Percentiles rank a stretch among this genome's conserved stretches.
phyloP scores from a whole-genome alignment of 2,329 filamentous ascomycete genomes.

The Bretziella fagacearum region DNA sequence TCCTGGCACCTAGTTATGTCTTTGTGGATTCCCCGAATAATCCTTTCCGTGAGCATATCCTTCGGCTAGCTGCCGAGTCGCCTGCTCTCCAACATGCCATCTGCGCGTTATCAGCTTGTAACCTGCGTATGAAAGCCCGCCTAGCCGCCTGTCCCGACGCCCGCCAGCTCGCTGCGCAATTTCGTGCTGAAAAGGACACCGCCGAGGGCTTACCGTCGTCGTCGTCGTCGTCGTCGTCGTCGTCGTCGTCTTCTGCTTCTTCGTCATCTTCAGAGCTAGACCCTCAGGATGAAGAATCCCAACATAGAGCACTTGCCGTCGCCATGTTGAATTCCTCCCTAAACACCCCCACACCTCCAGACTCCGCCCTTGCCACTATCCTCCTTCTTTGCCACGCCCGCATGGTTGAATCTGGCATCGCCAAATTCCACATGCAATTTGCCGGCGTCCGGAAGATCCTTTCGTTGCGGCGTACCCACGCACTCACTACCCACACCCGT shows the following conservation, averaged over 20 bases:
- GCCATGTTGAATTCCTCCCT: conserved; percentile 70
- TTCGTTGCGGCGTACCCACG: conserved; percentile 52
- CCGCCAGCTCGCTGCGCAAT: conserved; percentile 32
- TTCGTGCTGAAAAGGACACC: conserved; percentile 30
- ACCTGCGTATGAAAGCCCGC: conserved; percentile 68
- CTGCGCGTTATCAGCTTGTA: conserved; percentile 75
- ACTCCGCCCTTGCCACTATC: conserved; percentile 75
- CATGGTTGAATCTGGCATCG: conserved; percentile 82
- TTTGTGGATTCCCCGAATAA: conserved; percentile 76
- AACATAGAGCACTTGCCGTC: conserved; percentile 67
- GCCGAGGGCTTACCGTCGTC: too few species aligned
- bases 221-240: too few species aligned
- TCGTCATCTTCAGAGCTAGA: not conserved
- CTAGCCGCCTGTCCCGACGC: conserved; percentile 42
- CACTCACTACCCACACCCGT: conserved; percentile 32
- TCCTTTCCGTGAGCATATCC: conserved; percentile 69
- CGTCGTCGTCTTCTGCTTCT: too few species aligned
- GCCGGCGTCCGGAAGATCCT: conserved; percentile 85
- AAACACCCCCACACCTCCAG: conserved; percentile 57
- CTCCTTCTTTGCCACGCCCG: conserved; percentile 82
- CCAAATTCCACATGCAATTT: conserved; percentile 85
- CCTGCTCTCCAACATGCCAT: conserved; percentile 83
- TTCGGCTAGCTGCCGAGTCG: conserved; percentile 60
- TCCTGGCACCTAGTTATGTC: conserved; percentile 81
- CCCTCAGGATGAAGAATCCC: conserved; percentile 51